Evolutionary conservation across 2,329 filamentous ascomycete species (phyloP), one percentile per base, ranked within the genome.

Genomic region (Aspergillus carbonarius): DNA sequence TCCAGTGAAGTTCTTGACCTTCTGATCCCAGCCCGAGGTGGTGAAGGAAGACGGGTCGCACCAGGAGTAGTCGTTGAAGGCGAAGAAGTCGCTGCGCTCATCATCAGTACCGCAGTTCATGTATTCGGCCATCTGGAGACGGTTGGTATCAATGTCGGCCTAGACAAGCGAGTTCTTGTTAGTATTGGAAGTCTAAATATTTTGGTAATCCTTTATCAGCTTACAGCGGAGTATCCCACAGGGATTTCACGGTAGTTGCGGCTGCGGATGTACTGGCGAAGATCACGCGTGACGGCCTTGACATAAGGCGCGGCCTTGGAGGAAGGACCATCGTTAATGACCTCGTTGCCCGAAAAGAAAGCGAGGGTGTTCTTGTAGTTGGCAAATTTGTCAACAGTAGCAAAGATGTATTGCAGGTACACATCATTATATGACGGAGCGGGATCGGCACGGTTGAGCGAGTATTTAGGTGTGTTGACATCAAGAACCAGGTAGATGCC

Each of bases 401-500:
- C 90, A 73, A 96, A 96, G 73, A 96, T 82, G 76, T 87, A 87
- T 77, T 90, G 92, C 27, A 96, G 85, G 76, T 96, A 96, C 65
- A 85, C 86, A 60, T 88, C 83, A 77, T 96, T 96, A 86, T 96
- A 96, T 1, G 92, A 96, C 6, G 80, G 76, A 48, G 79, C 81
- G n/a, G 92, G 91, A 8, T 86, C 74, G 59, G 80, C 82, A 55
- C 92, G 89, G 83, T 95, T 93, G 79, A 96, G 83, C 1, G 92
- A 95, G 83, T 96, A 96, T 65, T 86, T 82, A 66, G 91, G 91
- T n/a, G 84, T 93, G 85, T 96, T 96, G 81, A 95, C 90, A 70
- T 96, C 92, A 53, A 96, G 82, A 37, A 96, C 91, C 54, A 96
- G 85, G 82, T 96, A 96, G 81, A 96, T 96, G 69, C 91, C 91